Conservation (phyloP, 108 stramenopile species). For the Skeletonema potamos region DNA sequence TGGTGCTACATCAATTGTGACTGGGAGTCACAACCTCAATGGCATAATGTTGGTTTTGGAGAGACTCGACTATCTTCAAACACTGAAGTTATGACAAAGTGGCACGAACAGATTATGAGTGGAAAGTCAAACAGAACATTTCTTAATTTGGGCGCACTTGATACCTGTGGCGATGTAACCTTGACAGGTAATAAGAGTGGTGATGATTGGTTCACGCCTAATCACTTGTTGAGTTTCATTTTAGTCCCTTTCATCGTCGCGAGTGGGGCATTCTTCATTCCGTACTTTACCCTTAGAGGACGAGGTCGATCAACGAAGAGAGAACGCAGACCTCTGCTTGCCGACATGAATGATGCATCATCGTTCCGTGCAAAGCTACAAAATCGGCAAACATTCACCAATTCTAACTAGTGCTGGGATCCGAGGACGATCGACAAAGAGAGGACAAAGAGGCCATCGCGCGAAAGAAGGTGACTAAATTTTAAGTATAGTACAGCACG, state of each 20-base stretch:
- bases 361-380: no score
- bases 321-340: constrained; percentile 29
- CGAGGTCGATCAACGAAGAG: constrained; percentile 5
- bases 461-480: no score
- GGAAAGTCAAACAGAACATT: constrained; percentile 32
- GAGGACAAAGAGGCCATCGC: no score
- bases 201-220: not conserved
- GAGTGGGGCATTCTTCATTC: constrained; percentile 33
- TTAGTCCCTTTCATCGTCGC: constrained; percentile 38
- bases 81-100: constrained; percentile 55
- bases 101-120: constrained; percentile 56
- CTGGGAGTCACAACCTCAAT: constrained; percentile 86
- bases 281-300: constrained; percentile 24
- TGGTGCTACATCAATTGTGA: constrained; percentile 93
- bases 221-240: constrained; percentile 23
- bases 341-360: constrained; percentile 19
- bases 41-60: constrained; percentile 84
- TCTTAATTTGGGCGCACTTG: constrained; percentile 41
- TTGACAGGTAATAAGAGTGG: not conserved
- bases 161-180: constrained; percentile 27
- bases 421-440: no score
- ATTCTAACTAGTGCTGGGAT: no score
- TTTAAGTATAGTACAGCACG: no score
- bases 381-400: no score
- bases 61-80: constrained; percentile 72